These are phyloP conservation scores for Umbelopsis vinacea DNA, from an alignment of 192 early-diverging fungal genomes.

Conservation along the genomic window DNA sequence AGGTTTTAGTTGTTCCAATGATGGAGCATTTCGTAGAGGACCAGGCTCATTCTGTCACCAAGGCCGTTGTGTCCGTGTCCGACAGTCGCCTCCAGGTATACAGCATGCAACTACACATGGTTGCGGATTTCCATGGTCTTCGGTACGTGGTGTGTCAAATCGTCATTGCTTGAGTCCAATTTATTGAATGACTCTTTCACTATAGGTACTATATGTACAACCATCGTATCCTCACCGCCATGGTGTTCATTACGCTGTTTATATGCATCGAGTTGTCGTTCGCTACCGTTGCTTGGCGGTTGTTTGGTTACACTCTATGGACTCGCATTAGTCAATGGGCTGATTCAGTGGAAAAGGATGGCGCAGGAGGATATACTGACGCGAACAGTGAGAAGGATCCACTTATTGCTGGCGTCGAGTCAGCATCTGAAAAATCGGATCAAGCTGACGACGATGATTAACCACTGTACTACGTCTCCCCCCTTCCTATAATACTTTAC, in stretches of 20 bases:
- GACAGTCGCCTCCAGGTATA: conserved; percentile 53
- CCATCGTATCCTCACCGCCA: conserved; percentile 46
- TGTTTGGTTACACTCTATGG: conserved; percentile 34
- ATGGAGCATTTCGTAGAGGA: conserved; percentile 36
- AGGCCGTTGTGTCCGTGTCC: conserved; percentile 49
- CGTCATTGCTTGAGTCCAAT: background rate
- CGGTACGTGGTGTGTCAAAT: conserved; percentile 32
- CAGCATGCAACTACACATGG: conserved; percentile 50
- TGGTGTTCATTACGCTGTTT: conserved; percentile 49
- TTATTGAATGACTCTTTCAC: background rate
- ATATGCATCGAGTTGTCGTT: conserved; percentile 54
- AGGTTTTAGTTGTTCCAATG: conserved; percentile 25
- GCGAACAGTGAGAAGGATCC: background rate
- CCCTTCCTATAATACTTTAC: background rate
- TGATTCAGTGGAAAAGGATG: background rate
- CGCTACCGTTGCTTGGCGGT: conserved; percentile 52
- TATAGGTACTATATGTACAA: conserved; percentile 60
- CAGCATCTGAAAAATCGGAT: conserved; percentile 9
- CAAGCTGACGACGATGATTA: background rate
- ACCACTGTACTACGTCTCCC: background rate
- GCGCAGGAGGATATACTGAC: background rate
- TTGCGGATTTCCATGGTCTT: conserved; percentile 61
- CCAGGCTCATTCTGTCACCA: conserved; percentile 42
- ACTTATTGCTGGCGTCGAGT: background rate
- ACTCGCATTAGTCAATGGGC: conserved; percentile 1